Base-by-base conservation (phyloP, 164 flowering plant genomes). In the Cinnamomum micranthum region DNA sequence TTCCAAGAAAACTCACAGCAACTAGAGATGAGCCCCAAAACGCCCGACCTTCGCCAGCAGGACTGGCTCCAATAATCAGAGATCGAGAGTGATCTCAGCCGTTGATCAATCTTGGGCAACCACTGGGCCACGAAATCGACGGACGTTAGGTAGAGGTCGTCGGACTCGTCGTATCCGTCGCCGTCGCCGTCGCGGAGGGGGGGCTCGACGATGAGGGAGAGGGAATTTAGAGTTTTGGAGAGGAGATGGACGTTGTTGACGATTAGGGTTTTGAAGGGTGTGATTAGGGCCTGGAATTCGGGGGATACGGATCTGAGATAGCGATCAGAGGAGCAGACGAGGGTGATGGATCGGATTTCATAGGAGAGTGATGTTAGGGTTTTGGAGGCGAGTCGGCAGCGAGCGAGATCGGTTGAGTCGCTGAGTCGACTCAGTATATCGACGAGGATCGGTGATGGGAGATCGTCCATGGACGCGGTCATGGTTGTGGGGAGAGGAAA, bases 41-140 rank as follows among this genome's bases (percentile, higher is more conserved):
- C 75, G 31, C 71, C 74, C 2, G 84, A 84, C 12, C 72, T 69
- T n/a, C 87, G 74, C 86, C 88, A 86, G 65, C 87, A 86, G 41
- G 90, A 84, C 78, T 87, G 90, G 41, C 78, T 50, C 88, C 87
- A 84, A 65, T 80, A 87, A 82, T 86, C 86, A 20, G 82, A 84
- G 41, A 87, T 73, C 69, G 80, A 75, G 28, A 84, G 50, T n/a
- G 72, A 73, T 67, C 52, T 79, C 81, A 87, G 59, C 35, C 79
- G 50, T 2, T 64, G 75, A 15, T 75, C 65, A 24, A 84, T 77
- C 25, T 41, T 11, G 6, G 84, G 86, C 76, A 85, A 60, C 88
- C 90, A 87, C 58, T 78, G 79, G 59, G 74, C 69, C 31, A 82
- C 81, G 70, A 87, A 87, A 4, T 65, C 69, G 22, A 66, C 81